A percentile compares a stretch with the other conserved stretches of the same genome.
These are phyloP conservation scores for Pythium phragmiticola DNA, from an alignment of 352 stramenopile genomes.

Conservation along the genomic window DNA sequence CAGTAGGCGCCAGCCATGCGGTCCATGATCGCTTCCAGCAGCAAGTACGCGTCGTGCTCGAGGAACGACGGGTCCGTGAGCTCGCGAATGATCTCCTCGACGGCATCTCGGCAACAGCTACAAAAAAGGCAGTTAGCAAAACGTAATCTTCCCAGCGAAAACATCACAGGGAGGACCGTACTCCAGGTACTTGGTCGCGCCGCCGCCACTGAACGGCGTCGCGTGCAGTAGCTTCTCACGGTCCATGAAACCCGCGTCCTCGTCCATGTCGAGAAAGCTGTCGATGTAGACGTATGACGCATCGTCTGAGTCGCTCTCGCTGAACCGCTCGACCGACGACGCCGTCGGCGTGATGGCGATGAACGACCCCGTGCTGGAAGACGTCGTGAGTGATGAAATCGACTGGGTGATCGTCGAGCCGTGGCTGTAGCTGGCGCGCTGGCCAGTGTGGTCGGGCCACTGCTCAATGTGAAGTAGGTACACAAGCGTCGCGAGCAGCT, in stretches of 20 bases:
- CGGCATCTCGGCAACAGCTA: slow-evolving; percentile 56
- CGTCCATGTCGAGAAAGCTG: slow-evolving; percentile 55
- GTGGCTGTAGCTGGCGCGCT: slow-evolving; percentile 2
- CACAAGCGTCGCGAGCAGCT: slow-evolving; percentile 68
- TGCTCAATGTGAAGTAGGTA: slow-evolving; percentile 75
- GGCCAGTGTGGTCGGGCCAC: slow-evolving; percentile 22
- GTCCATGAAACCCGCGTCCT: slow-evolving; percentile 33
- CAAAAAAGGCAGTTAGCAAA: background rate
- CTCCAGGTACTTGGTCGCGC: slow-evolving; percentile 46
- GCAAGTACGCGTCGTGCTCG: slow-evolving; percentile 65
- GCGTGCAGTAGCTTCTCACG: slow-evolving; percentile 40
- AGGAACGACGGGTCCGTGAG: slow-evolving; percentile 46
- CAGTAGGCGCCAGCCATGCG: slow-evolving; percentile 75
- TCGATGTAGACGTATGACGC: slow-evolving; percentile 73
- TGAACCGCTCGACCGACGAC: slow-evolving; percentile 30
- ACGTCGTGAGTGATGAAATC: slow-evolving; percentile 11
- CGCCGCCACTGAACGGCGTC: slow-evolving; percentile 41
- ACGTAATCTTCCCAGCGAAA: background rate
- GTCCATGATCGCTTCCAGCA: slow-evolving; percentile 72
- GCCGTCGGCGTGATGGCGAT: slow-evolving; percentile 18
- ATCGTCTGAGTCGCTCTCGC: slow-evolving; percentile 46
- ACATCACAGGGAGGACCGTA: slow-evolving; percentile 23
- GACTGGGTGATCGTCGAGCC: slow-evolving; percentile 8
- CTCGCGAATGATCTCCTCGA: slow-evolving; percentile 49
- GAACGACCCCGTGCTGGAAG: slow-evolving; percentile 21